Evolutionary conservation across 2,329 filamentous ascomycete genomes (phyloP).

Genomic region (Paraphoma chrysanthemicola): DNA sequence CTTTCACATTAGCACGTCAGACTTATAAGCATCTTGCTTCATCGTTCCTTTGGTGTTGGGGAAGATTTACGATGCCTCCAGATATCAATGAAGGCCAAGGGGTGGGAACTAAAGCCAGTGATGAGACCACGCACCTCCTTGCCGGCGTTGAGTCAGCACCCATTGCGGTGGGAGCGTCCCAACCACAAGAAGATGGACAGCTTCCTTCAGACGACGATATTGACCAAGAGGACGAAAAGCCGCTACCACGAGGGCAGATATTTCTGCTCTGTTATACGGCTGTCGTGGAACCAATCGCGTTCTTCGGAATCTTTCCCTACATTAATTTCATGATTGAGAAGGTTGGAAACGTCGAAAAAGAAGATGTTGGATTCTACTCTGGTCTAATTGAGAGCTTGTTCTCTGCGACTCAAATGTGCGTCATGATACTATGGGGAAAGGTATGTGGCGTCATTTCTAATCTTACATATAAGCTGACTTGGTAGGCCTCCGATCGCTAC

Average conservation of each 20-base stretch:
- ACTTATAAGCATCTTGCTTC: no score
- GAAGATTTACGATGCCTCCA: neutral
- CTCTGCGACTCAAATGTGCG: slow-evolving; percentile 75
- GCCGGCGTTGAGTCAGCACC: slow-evolving; percentile 21
- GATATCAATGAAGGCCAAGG: neutral
- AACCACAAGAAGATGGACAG: slow-evolving; percentile 9
- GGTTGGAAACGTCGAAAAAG: slow-evolving; percentile 66
- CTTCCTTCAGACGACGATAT: slow-evolving; percentile 3
- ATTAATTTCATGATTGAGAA: slow-evolving; percentile 78
- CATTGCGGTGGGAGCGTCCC: slow-evolving; percentile 16
- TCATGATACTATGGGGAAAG: slow-evolving; percentile 78
- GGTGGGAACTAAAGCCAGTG: slow-evolving; percentile 4
- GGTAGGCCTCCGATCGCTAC: slow-evolving; percentile 65
- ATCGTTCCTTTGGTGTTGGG: no score
- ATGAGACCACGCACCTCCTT: slow-evolving; percentile 41
- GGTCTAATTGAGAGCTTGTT: slow-evolving; percentile 77
- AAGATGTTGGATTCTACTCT: slow-evolving; percentile 81
- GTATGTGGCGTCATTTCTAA: slow-evolving; percentile 17
- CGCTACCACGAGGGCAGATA: slow-evolving; percentile 62
- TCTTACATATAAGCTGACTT: neutral
- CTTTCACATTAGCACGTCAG: neutral
- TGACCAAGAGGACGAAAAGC: slow-evolving; percentile 30
- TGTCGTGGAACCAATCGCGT: slow-evolving; percentile 78
- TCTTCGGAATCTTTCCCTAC: slow-evolving; percentile 83
- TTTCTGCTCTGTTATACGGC: slow-evolving; percentile 76